A percentile compares a stretch with the other conserved stretches of the same genome.
Conservation (phyloP, 2,329 filamentous ascomycete genomes). For the Claviceps sp. region DNA sequence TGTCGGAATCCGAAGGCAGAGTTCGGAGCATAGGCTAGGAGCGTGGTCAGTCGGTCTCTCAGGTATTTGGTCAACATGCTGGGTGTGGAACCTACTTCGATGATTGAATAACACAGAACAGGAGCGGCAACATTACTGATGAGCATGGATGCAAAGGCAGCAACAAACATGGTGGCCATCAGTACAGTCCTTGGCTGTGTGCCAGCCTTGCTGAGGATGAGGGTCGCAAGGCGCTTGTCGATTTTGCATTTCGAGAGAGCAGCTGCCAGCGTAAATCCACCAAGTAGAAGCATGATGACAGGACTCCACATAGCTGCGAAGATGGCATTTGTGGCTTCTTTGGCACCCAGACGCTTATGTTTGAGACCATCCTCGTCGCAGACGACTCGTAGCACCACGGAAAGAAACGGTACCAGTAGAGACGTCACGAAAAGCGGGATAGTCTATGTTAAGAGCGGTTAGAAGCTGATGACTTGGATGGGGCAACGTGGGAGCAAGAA, state of each 20-base stretch:
- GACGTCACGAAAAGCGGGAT: slow-evolving; percentile 97
- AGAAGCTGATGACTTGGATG: neutral
- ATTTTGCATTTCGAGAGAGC: slow-evolving; percentile 96
- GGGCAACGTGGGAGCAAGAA: neutral
- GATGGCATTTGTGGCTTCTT: slow-evolving; percentile 68
- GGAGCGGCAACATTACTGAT: slow-evolving; percentile 97
- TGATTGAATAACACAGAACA: slow-evolving; percentile 93
- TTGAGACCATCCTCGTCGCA: slow-evolving; percentile 48
- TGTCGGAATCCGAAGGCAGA: slow-evolving; percentile 74
- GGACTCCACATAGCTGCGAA: slow-evolving; percentile 98
- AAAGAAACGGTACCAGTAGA: slow-evolving; percentile 82
- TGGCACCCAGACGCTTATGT: slow-evolving; percentile 60
- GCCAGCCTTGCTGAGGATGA: slow-evolving; percentile 90
- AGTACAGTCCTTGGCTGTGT: slow-evolving; percentile 81
- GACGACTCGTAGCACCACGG: slow-evolving; percentile 74
- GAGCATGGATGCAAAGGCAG: slow-evolving; percentile 96
- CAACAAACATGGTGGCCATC: slow-evolving; percentile 97
- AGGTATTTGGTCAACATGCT: neutral
- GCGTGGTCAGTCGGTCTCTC: neutral
- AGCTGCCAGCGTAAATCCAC: slow-evolving; percentile 90
- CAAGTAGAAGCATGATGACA: slow-evolving; percentile 94
- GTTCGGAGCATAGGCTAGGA: slow-evolving; percentile 80
- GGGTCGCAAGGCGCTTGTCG: slow-evolving; percentile 91
- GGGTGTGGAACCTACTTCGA: slow-evolving; percentile 50
- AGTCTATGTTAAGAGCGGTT: slow-evolving; percentile 37